Conservation (phyloP, 441 rosid species). For the Syzygium syzygioides region DNA sequence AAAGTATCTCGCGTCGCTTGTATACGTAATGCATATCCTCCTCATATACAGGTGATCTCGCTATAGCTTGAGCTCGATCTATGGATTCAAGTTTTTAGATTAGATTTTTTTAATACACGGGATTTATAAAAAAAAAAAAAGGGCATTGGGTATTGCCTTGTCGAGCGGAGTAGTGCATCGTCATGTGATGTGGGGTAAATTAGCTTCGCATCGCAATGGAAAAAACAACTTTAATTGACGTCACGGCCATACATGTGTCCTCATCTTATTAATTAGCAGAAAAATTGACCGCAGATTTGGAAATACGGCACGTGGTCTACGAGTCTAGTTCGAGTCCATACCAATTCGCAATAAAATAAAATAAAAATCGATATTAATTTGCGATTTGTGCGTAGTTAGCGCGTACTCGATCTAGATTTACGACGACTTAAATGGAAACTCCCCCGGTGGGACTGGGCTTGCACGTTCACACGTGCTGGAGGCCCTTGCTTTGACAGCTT, state of each 20-base stretch:
- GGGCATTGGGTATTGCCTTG: not conserved
- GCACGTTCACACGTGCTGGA: not conserved
- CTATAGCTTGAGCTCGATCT: not conserved
- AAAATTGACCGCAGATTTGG: not conserved
- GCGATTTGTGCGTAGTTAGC: not conserved
- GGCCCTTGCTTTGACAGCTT: not conserved
- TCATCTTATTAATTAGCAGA: not conserved
- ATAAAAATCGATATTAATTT: not conserved
- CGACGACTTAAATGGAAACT: not conserved
- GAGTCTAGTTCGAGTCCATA: not conserved
- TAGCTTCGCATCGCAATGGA: not conserved
- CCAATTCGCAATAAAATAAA: not conserved
- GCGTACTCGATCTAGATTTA: not conserved
- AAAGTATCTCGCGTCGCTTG: fast-evolving
- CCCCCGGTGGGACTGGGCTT: not conserved
- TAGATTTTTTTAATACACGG: not conserved
- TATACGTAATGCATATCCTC: fast-evolving
- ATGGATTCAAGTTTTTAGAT: not conserved
- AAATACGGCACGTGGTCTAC: not conserved
- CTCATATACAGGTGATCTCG: fast-evolving
- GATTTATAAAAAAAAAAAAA: not conserved
- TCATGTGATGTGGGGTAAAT: not conserved
- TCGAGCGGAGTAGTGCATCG: not conserved
- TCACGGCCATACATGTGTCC: not conserved
- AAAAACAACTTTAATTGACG: not conserved